These are phyloP conservation scores for Paracorniculantispora psalliotae DNA, from an alignment of 2,329 filamentous ascomycete genomes.

Conservation along the genomic window DNA sequence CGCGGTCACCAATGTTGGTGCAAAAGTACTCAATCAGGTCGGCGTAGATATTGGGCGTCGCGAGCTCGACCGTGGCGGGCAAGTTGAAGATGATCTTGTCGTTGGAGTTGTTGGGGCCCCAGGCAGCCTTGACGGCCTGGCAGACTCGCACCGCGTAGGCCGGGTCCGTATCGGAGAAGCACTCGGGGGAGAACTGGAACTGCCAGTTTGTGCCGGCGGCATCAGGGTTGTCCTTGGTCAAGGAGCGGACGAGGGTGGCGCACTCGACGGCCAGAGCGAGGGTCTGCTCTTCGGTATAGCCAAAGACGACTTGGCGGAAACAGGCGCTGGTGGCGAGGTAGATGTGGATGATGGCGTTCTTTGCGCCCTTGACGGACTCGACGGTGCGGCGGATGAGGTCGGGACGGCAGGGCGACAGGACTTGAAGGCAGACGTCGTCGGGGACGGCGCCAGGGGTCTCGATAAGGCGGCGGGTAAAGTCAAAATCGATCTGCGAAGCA, in stretches of 20 bases:
- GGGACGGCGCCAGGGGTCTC: slow-evolving; percentile 79
- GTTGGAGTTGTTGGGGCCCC: slow-evolving; percentile 73
- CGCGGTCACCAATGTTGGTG: slow-evolving; percentile 72
- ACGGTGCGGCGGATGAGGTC: slow-evolving; percentile 89
- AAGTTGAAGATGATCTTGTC: slow-evolving; percentile 90
- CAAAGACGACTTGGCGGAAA: slow-evolving; percentile 88
- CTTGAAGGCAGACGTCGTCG: slow-evolving; percentile 87
- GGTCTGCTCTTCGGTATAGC: slow-evolving; percentile 76
- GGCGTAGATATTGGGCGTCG: slow-evolving; percentile 91
- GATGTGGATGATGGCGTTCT: slow-evolving; percentile 91
- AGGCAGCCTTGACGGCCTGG: slow-evolving; percentile 88
- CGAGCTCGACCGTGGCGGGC: slow-evolving; percentile 91
- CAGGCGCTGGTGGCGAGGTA: slow-evolving; percentile 96
- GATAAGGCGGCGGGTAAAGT: slow-evolving; percentile 83
- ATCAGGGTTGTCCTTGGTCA: slow-evolving; percentile 74
- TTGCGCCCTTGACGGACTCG: slow-evolving; percentile 79
- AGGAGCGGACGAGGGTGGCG: slow-evolving; percentile 76
- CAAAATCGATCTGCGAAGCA: slow-evolving; percentile 90
- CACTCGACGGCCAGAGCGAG: slow-evolving; percentile 79
- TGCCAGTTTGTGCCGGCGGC: slow-evolving; percentile 60
- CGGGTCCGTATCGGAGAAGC: slow-evolving; percentile 83
- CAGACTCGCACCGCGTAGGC: slow-evolving; percentile 82
- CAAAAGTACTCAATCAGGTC: slow-evolving; percentile 97
- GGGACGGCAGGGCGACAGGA: slow-evolving; percentile 84
- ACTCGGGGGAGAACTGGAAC: slow-evolving; percentile 81